Evolutionary conservation across 2,329 filamentous ascomycete genomes (phyloP).

Genomic region (Alternaria incomplexa): DNA sequence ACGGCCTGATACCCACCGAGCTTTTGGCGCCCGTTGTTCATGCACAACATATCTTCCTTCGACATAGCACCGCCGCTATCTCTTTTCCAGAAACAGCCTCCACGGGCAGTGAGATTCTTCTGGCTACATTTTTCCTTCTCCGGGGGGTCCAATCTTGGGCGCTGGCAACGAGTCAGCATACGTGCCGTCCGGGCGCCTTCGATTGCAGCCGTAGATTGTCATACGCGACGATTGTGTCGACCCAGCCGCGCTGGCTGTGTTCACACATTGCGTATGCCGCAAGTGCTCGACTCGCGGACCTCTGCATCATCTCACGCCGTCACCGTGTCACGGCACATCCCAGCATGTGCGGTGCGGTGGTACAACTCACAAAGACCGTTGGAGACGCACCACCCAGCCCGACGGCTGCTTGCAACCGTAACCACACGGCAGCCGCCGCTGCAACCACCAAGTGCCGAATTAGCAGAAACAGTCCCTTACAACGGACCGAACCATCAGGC

Average conservation of each 20-base stretch:
- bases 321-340: slow-evolving; percentile 1
- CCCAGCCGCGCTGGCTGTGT: background rate
- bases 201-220: background rate
- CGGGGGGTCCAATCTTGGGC: background rate
- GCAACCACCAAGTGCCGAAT: background rate
- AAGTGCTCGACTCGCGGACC: background rate
- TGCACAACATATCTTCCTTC: background rate
- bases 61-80: background rate
- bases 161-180: background rate
- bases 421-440: background rate
- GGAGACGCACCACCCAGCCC: slow-evolving; percentile 1
- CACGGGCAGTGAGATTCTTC: background rate
- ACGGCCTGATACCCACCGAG: background rate
- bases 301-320: slow-evolving; percentile 1
- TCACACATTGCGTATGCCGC: background rate
- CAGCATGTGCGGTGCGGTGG: background rate
- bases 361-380: background rate
- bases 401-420: slow-evolving; percentile 9
- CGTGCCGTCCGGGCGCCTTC: background rate
- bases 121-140: background rate
- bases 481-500: background rate
- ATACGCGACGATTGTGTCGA: background rate
- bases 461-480: background rate
- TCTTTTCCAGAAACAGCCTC: background rate
- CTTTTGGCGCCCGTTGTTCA: background rate